Conservation (phyloP, 179 eudicot genomes). For the Nepenthes alata region DNA sequence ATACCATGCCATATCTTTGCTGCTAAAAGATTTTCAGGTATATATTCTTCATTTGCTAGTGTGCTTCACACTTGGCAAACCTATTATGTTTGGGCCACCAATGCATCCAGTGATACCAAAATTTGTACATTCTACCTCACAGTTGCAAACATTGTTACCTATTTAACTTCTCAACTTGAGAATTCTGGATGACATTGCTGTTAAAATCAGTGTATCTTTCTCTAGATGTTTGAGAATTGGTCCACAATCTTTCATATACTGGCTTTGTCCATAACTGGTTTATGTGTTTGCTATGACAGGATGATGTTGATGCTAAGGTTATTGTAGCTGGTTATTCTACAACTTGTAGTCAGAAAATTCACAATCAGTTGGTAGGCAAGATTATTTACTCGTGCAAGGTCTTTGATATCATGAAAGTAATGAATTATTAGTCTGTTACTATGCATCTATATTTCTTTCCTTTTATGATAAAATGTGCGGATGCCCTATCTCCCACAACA, state of each 20-base stretch:
- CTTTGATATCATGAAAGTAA: too few relatives aligned
- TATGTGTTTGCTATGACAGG: conserved; percentile 26
- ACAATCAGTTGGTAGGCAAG: conserved; percentile 78
- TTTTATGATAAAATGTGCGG: too few relatives aligned
- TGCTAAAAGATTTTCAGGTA: conserved; percentile 74
- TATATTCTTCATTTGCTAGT: conserved; percentile 5
- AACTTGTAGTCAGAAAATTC: conserved; percentile 96
- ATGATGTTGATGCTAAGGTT: conserved; percentile 57
- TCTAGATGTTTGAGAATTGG: conserved; percentile 1
- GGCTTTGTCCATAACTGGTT: conserved; percentile 6
- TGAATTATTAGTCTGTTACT: too few relatives aligned
- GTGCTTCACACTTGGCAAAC: neutral
- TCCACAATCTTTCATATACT: neutral
- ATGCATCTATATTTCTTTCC: too few relatives aligned
- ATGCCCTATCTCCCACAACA: too few relatives aligned
- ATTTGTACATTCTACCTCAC: too few relatives aligned
- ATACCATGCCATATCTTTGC: conserved; percentile 59
- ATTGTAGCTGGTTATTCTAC: conserved; percentile 84
- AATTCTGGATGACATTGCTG: neutral
- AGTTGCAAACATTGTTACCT: neutral
- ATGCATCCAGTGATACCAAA: too few relatives aligned
- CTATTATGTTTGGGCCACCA: too few relatives aligned
- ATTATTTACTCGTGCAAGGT: neutral
- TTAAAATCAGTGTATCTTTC: neutral
- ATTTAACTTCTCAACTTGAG: neutral